Evolutionary conservation across 805 yeast genomes (phyloP).

Genomic region (Ogataea nakhonphanomensis): DNA sequence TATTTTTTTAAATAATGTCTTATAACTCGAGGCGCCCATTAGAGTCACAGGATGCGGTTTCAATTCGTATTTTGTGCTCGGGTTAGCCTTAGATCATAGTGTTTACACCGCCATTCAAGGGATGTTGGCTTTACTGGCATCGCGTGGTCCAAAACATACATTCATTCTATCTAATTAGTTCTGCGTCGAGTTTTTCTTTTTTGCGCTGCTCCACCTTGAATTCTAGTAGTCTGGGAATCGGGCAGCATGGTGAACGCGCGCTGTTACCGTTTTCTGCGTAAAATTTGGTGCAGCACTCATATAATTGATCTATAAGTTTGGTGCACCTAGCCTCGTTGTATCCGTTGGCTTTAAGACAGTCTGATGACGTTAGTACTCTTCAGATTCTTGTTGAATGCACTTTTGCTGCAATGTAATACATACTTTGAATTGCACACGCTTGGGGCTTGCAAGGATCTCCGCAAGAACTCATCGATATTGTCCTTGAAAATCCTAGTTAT

Average conservation of each 20-base stretch:
- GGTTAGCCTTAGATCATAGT: conserved; percentile 78
- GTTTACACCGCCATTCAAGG: conserved; percentile 9
- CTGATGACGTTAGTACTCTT: conserved; percentile 26
- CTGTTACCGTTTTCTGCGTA: conserved; percentile 58
- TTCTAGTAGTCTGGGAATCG: conserved; percentile 58
- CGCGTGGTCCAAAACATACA: conserved; percentile 78
- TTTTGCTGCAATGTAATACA: conserved; percentile 19
- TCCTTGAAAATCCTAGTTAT: background rate
- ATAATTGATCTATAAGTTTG: conserved; percentile 61
- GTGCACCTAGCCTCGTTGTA: conserved; percentile 78
- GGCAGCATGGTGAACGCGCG: conserved; percentile 73
- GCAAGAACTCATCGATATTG: conserved; percentile 4
- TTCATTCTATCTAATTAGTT: conserved; percentile 26
- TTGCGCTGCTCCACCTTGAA: conserved; percentile 64
- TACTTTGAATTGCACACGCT: conserved; percentile 79
- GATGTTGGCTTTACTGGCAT: conserved; percentile 5
- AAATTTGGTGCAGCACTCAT: conserved; percentile 69
- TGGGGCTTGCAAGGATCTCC: conserved; percentile 63
- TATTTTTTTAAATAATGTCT: conserved; percentile 21
- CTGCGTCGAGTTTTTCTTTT: conserved; percentile 57
- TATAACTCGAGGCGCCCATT: conserved; percentile 69
- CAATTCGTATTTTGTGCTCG: conserved; percentile 76
- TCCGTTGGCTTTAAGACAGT: conserved; percentile 58
- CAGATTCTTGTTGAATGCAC: background rate
- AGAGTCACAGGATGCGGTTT: conserved; percentile 62